Evolutionary conservation across 1,284 basidiomycete species (phyloP), one percentile per base, ranked within the genome.

Genomic region (Mycena citricolor): DNA sequence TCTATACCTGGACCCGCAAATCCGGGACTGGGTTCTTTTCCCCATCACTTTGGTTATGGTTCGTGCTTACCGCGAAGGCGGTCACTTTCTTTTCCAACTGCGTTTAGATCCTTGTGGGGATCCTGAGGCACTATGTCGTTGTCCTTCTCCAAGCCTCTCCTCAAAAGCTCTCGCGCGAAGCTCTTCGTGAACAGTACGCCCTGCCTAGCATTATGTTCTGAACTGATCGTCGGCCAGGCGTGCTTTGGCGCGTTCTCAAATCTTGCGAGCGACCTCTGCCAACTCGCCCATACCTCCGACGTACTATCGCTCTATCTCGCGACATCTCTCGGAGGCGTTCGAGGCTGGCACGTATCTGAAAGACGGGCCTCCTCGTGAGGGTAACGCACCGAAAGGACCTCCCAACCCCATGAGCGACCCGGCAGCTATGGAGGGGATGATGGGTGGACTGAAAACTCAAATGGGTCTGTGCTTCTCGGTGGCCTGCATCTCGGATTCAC

Each of bases 41-140:
- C 97, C 97, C 45, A 97, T 99, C 66, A 95, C 94, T 33, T 72
- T 97, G 54, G 94, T 99, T 66, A 98, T 99, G 94, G 90, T 90
- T 57, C 59, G 79, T 67, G 24, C 29, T 38, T 42, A n/a, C n/a
- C n/a, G n/a, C n/a, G n/a, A n/a, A n/a, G n/a, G n/a, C n/a, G n/a
- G n/a, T n/a, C n/a, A n/a, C n/a, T n/a, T n/a, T n/a, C n/a, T n/a
- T n/a, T n/a, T n/a, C 28, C 43, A 42, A 32, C 23, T 37, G n/a
- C n/a, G n/a, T 10, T 39, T 57, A 94, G 91, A 87, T 99, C 54
- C 75, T 99, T 29, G 94, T 98, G 38, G 97, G 97, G 22, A 76
- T 99, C 38, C 72, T 99, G 22, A 74, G 97, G 52, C 94, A 98
- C 67, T 97, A 98, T 67, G 86, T 99, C 24, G 87, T 94, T 11